These are phyloP conservation scores for Verticillium alfalfae DNA, from an alignment of 2,329 filamentous ascomycete genomes.

Conservation along the genomic window DNA sequence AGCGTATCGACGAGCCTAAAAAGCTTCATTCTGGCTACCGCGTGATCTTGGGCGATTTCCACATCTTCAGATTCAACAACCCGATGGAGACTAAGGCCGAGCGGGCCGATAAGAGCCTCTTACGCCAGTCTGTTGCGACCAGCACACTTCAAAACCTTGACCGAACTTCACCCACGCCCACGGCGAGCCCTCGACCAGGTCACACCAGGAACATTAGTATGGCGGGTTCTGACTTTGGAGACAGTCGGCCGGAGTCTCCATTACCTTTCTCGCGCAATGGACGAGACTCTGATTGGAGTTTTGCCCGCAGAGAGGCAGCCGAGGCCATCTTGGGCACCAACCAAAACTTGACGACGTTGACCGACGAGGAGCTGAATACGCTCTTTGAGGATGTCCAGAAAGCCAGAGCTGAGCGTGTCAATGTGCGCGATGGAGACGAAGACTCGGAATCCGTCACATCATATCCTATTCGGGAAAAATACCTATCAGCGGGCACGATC, in stretches of 20 bases:
- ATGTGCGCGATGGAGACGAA: constrained; percentile 72
- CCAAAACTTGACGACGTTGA: constrained; percentile 83
- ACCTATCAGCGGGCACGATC: constrained; percentile 87
- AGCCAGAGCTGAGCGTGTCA: constrained; percentile 71
- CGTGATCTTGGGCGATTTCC: constrained; percentile 94
- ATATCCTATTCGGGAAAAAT: constrained; percentile 86
- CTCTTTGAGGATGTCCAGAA: constrained; percentile 92
- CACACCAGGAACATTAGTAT: constrained; percentile 81
- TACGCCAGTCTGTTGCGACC: constrained; percentile 74
- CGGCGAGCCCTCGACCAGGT: constrained; percentile 52
- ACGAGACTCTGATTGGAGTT: constrained; percentile 89
- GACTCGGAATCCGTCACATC: constrained; percentile 87
- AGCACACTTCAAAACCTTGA: constrained; percentile 57
- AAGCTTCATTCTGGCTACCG: constrained; percentile 87
- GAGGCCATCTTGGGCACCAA: constrained; percentile 83
- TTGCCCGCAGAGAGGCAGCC: constrained; percentile 89
- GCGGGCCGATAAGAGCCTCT: constrained; percentile 76
- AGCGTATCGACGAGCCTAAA: constrained; percentile 79
- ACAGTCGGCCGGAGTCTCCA: constrained; percentile 75
- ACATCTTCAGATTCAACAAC: constrained; percentile 98
- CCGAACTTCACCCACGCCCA: constrained; percentile 52
- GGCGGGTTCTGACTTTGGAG: constrained; percentile 71
- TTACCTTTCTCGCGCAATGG: constrained; percentile 58
- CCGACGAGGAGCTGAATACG: constrained; percentile 88
- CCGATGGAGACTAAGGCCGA: constrained; percentile 93